Base-by-base conservation (phyloP, 2,329 filamentous ascomycete species). In the Aspergillus sp. region DNA sequence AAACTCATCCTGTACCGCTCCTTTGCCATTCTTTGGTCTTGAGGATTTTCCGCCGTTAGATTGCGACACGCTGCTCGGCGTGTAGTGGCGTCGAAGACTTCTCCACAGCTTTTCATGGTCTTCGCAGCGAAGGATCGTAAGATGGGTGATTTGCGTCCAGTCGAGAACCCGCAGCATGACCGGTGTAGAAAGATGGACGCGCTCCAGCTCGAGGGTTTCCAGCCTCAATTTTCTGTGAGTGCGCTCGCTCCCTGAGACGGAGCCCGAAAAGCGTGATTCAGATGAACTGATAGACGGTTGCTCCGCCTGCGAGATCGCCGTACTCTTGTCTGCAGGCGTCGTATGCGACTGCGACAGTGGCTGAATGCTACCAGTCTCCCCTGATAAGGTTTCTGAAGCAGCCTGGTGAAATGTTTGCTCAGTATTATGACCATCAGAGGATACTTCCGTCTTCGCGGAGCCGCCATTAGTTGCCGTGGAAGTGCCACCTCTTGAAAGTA, bases 81-180 rank as follows among this genome's bases (percentile, higher is more conserved):
- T 61, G 44, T 74, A 82, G 20, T 74, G 73, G 37, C 74, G 70
- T 30, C 76, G 74, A 10, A 91, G 66, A 32, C 77, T 72, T 48
- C 78, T 80, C 83, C 83, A 91, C 2, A 91, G 65, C 35, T 73
- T 71, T 38, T 88, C 82, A 48, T 86, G 78, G 32, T 82, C 74
- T 20, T 70, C 66, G 51, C 84, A 91, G 40, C 80, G 70, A 28
- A 91, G 71, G 13, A 91, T 70, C 1, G 85, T 89, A 31, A 91
- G 59, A 11, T 67, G 80, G 2, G 77, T 82, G 32, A 91, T 57
- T 7, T 71, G 66, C 1, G 75, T 75, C 82, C 82, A 91, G 57
- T 91, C 82, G 26, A 91, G 69, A 1, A 75, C 79, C 39, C 74
- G 73, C 29, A 76, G 69, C 34, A 86, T 67, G n/a, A 84, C 75